A percentile compares a stretch with the other conserved stretches of the same genome.
Evolutionary conservation across 2,329 filamentous ascomycete species (phyloP).

Genomic region (Sodiomyces alkalinus): DNA sequence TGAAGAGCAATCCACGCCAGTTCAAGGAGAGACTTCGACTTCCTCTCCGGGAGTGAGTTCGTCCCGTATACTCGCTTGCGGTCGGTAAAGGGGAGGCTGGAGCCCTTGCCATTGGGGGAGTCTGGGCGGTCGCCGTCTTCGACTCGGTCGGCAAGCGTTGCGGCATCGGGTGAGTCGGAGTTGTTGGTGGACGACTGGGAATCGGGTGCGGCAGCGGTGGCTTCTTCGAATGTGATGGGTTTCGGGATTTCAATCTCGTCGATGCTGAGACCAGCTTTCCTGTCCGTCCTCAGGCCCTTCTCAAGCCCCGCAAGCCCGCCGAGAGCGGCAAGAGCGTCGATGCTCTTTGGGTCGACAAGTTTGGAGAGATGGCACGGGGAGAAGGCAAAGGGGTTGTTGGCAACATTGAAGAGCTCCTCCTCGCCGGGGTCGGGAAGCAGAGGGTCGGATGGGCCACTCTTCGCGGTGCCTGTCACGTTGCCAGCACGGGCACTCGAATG

Average conservation of each 20-base stretch:
- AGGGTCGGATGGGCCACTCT: constrained; percentile 4
- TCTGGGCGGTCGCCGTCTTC: constrained; percentile 1
- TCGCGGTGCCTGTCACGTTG: constrained; percentile 6
- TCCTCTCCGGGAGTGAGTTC: constrained; percentile 52
- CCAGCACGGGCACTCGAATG: not conserved
- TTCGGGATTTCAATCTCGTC: constrained; percentile 32
- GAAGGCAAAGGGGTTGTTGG: constrained; percentile 42
- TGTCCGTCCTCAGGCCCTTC: constrained; percentile 32
- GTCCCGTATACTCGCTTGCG: constrained; percentile 41
- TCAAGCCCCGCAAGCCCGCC: constrained; percentile 38
- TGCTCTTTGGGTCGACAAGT: constrained; percentile 33
- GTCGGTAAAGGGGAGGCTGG: constrained; percentile 21
- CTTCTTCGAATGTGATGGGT: constrained; percentile 31
- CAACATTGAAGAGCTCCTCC: constrained; percentile 53
- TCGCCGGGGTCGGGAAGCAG: constrained; percentile 35
- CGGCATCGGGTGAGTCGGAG: constrained; percentile 9
- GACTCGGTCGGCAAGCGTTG: constrained; percentile 1
- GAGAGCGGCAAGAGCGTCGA: constrained; percentile 32
- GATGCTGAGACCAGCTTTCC: constrained; percentile 29
- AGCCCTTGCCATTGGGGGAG: constrained; percentile 2
- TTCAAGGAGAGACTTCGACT: constrained; percentile 52
- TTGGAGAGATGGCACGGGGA: constrained; percentile 37
- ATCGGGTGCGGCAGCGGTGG: constrained; percentile 21
- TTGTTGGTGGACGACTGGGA: constrained; percentile 11
- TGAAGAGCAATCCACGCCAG: constrained; percentile 71